phyloP scores from a whole-genome alignment of 2,329 filamentous ascomycete genomes.

The Aspergillus puulaauensis region DNA sequence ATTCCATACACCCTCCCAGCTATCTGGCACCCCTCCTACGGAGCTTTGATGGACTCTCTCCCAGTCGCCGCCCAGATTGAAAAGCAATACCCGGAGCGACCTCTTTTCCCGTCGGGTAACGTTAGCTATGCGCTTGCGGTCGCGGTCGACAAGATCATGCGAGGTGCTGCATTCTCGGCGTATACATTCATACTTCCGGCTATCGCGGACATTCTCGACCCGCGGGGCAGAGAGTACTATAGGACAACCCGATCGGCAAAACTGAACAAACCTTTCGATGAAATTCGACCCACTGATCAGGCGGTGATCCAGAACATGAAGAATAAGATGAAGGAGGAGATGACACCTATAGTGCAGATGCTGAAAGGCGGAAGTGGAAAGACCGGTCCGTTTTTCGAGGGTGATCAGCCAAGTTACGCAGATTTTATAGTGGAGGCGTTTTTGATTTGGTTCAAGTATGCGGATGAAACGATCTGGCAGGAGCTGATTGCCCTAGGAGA shows the following conservation, averaged over 20 bases:
- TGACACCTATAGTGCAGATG: slow-evolving; percentile 23
- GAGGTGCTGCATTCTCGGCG: background rate
- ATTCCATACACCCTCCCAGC: slow-evolving; percentile 33
- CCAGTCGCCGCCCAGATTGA: slow-evolving; percentile 34
- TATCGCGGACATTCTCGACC: slow-evolving; percentile 26
- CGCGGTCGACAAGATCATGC: slow-evolving; percentile 20
- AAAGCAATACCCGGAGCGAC: slow-evolving; percentile 26
- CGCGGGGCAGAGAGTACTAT: slow-evolving; percentile 31
- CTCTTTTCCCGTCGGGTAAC: slow-evolving; percentile 34
- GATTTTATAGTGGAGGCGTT: slow-evolving; percentile 27
- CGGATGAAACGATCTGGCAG: slow-evolving; percentile 23
- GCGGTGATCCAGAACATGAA: slow-evolving; percentile 19
- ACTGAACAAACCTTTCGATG: slow-evolving; percentile 30
- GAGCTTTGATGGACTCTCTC: slow-evolving; percentile 34
- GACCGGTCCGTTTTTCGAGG: slow-evolving; percentile 35
- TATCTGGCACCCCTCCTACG: slow-evolving; percentile 29
- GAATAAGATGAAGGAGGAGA: slow-evolving; percentile 20
- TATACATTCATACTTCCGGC: slow-evolving; percentile 22
- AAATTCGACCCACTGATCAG: slow-evolving; percentile 27
- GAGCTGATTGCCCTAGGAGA: slow-evolving; percentile 25
- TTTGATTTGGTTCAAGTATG: slow-evolving; percentile 27
- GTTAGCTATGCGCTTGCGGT: slow-evolving; percentile 32
- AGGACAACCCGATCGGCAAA: slow-evolving; percentile 23
- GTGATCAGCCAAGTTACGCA: slow-evolving; percentile 30
- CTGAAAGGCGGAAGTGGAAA: slow-evolving; percentile 29